Conservation (phyloP, 345 rosid species). For the Triadica sebifera region DNA sequence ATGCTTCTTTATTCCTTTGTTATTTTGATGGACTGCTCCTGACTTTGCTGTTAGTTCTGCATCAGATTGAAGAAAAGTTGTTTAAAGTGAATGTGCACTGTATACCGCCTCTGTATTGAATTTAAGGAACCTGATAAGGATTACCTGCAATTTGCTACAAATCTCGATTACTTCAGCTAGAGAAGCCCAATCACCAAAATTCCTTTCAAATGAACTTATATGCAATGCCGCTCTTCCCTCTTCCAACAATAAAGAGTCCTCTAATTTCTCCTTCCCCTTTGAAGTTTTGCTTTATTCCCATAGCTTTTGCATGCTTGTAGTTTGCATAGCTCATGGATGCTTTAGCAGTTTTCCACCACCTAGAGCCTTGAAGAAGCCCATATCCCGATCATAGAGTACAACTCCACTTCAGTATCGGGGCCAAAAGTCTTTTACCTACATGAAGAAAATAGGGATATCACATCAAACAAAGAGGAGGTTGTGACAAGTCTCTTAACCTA, state of each 20-base stretch:
- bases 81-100: conserved; percentile 11
- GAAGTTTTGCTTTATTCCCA: conserved; percentile 46
- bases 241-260: conserved; percentile 57
- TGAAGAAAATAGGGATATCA: background rate
- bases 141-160: conserved; percentile 53
- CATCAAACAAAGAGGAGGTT: conserved; percentile 15
- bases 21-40: conserved; percentile 18
- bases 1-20: conserved; percentile 19
- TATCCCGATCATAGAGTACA: conserved; percentile 43
- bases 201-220: conserved; percentile 69
- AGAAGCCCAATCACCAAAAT: conserved; percentile 73
- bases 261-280: conserved; percentile 66
- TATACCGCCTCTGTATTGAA: background rate
- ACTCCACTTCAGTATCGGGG: conserved; percentile 70
- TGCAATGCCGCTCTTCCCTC: conserved; percentile 50
- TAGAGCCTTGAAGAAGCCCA: conserved; percentile 64
- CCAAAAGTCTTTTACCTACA: conserved; percentile 64
- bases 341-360: conserved; percentile 61
- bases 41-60: conserved; percentile 39
- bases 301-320: conserved; percentile 58
- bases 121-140: conserved; percentile 3
- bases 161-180: conserved; percentile 51
- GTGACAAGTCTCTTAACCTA: background rate
- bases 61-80: conserved; percentile 27
- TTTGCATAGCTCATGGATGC: conserved; percentile 65